These are phyloP conservation scores for Globisporangium heterothallicum DNA, from an alignment of 352 stramenopile genomes.

Conservation along the genomic window DNA sequence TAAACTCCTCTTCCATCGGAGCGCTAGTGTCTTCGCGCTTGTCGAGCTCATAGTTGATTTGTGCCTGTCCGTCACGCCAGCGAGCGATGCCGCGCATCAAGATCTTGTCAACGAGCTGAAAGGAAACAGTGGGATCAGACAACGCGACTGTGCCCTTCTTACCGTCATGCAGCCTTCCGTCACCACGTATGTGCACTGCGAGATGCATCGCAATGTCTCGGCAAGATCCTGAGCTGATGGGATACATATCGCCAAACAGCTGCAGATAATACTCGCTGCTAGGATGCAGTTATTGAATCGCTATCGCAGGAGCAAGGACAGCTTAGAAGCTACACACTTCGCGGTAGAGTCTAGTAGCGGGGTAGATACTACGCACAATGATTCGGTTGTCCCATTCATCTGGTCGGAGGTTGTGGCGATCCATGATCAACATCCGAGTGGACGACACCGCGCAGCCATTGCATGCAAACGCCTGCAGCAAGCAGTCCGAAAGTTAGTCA, in stretches of 20 bases:
- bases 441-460: conserved; percentile 89
- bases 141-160: background rate
- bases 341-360: too few relatives aligned
- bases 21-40: conserved; percentile 57
- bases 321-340: too few relatives aligned
- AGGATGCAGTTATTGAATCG: conserved; percentile 94
- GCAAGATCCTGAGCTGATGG: conserved; percentile 59
- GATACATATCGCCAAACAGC: conserved; percentile 74
- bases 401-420: conserved; percentile 84
- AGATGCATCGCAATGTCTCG: conserved; percentile 81
- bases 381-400: conserved; percentile 93
- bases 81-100: background rate
- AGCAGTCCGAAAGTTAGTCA: background rate
- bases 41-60: conserved; percentile 91
- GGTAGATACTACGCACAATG: conserved; percentile 59
- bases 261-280: conserved; percentile 62
- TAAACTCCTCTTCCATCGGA: conserved; percentile 38
- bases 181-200: conserved; percentile 89
- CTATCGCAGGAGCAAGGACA: conserved; percentile 20
- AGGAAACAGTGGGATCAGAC: background rate
- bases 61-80: conserved; percentile 36
- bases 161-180: conserved; percentile 93
- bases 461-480: conserved; percentile 62
- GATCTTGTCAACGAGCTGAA: background rate
- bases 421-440: conserved; percentile 88